Evolutionary conservation across 441 rosid genomes (phyloP).

Genomic region (Brassica balearica): DNA sequence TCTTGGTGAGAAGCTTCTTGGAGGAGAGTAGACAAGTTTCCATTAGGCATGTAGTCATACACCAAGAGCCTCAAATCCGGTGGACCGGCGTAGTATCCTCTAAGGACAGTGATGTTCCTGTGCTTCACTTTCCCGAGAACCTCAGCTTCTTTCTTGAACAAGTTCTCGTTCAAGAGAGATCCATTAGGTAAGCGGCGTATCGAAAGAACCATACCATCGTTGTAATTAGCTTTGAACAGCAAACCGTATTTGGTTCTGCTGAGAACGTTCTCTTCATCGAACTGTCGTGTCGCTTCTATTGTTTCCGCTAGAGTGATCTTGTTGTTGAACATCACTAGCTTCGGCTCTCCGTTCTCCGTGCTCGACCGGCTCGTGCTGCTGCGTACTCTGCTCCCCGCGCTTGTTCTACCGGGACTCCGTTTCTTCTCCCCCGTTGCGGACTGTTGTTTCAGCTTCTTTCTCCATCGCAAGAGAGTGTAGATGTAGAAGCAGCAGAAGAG

Average conservation of each 20-base stretch:
- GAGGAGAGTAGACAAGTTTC: slow-evolving; percentile 88
- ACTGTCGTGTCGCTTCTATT: slow-evolving; percentile 84
- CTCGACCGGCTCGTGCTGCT: slow-evolving; percentile 83
- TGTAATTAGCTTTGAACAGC: slow-evolving; percentile 85
- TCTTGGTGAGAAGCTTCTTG: slow-evolving; percentile 99
- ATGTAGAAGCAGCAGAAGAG: slow-evolving; percentile 88
- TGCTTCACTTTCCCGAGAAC: slow-evolving; percentile 84
- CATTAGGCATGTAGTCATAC: slow-evolving; percentile 98
- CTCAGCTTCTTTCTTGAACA: slow-evolving; percentile 91
- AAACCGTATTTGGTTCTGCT: slow-evolving; percentile 82
- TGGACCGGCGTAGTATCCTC: slow-evolving; percentile 89
- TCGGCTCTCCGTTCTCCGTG: slow-evolving; percentile 87
- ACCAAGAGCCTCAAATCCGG: slow-evolving; percentile 86
- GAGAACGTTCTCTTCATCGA: slow-evolving; percentile 93
- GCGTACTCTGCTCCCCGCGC: slow-evolving; percentile 84
- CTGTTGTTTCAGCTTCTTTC: slow-evolving; percentile 69
- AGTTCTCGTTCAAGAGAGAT: slow-evolving; percentile 63
- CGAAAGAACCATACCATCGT: slow-evolving; percentile 94
- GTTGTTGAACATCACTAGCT: slow-evolving; percentile 93
- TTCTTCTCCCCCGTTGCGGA: slow-evolving; percentile 86
- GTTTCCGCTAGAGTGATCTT: slow-evolving; percentile 92
- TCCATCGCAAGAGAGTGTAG: slow-evolving; percentile 85
- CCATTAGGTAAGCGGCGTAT: slow-evolving; percentile 79
- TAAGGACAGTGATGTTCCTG: slow-evolving; percentile 83
- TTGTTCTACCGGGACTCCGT: slow-evolving; percentile 85